A percentile compares a stretch with the other conserved stretches of the same genome.
phyloP scores from a whole-genome alignment of 129 eudicot genomes.

The Ambrosia artemisiifolia region DNA sequence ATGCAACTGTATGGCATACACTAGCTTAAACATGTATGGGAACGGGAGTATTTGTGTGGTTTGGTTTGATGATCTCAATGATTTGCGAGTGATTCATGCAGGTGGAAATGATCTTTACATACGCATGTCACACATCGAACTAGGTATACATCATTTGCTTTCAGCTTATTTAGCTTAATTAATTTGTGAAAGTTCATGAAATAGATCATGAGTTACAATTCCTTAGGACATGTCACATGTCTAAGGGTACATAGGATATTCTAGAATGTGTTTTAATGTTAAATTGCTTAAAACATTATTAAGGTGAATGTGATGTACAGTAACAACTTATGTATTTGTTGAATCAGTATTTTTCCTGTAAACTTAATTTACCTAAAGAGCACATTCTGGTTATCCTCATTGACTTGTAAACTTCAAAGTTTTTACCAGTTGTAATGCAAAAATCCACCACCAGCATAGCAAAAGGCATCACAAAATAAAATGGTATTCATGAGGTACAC shows the following conservation, averaged over 20 bases:
- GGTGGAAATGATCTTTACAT: constrained; percentile 42
- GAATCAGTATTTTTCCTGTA: neutral
- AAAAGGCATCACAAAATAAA: constrained; percentile 12
- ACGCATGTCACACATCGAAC: constrained; percentile 41
- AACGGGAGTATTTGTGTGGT: constrained; percentile 46
- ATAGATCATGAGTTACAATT: neutral
- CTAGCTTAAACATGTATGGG: constrained; percentile 41
- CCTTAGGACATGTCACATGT: neutral
- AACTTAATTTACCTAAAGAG: neutral
- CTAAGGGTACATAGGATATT: neutral
- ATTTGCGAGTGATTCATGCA: constrained; percentile 31
- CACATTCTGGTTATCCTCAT: neutral
- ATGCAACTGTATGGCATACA: constrained; percentile 49
- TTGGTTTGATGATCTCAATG: constrained; percentile 43
- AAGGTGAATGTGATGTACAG: neutral
- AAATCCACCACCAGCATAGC: neutral
- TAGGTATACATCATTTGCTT: constrained; percentile 27
- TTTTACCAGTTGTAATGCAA: neutral
- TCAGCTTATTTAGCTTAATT: neutral
- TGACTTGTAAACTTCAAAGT: neutral
- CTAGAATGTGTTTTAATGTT: neutral
- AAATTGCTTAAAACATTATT: neutral
- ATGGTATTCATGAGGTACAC: neutral
- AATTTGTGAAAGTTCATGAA: neutral
- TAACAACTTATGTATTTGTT: neutral